These are phyloP conservation scores for Senecio squalidus DNA, from an alignment of 140 eudicot genomes.

Conservation along the genomic window DNA sequence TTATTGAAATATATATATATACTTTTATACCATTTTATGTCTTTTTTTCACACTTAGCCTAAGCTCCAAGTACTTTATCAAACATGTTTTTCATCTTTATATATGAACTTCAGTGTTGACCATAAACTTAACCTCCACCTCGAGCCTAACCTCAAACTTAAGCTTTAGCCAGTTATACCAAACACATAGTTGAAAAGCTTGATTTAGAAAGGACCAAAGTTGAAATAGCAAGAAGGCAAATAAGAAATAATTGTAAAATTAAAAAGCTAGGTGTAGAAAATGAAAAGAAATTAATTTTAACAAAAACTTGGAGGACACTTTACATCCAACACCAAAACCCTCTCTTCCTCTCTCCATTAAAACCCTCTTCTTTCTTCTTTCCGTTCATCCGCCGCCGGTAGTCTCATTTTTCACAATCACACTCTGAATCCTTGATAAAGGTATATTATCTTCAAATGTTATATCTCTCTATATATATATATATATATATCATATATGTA, in stretches of 20 bases:
- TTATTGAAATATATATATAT: too few relatives aligned
- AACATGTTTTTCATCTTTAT: too few relatives aligned
- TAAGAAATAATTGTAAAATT: background rate
- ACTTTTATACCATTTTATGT: too few relatives aligned
- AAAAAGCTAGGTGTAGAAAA: slow-evolving; percentile 3
- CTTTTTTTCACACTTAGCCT: too few relatives aligned
- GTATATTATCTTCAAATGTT: background rate
- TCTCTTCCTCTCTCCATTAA: slow-evolving; percentile 10
- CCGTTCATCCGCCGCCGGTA: slow-evolving; percentile 5
- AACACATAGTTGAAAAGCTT: too few relatives aligned
- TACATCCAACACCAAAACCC: slow-evolving; percentile 29
- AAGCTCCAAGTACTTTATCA: too few relatives aligned
- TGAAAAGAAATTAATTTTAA: background rate
- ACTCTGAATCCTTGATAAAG: slow-evolving; percentile 9
- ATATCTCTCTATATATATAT: too few relatives aligned
- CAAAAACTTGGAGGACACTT: slow-evolving; percentile 27
- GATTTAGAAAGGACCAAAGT: background rate
- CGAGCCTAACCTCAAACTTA: too few relatives aligned
- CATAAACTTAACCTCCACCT: too few relatives aligned
- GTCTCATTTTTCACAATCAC: background rate
- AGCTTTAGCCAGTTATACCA: too few relatives aligned
- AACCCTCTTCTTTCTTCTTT: background rate
- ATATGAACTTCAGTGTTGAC: too few relatives aligned
- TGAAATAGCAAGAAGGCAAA: background rate
- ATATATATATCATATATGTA: too few relatives aligned